Base-by-base conservation (phyloP, 192 early-diverging fungal genomes). In the Podila epicladia region DNA sequence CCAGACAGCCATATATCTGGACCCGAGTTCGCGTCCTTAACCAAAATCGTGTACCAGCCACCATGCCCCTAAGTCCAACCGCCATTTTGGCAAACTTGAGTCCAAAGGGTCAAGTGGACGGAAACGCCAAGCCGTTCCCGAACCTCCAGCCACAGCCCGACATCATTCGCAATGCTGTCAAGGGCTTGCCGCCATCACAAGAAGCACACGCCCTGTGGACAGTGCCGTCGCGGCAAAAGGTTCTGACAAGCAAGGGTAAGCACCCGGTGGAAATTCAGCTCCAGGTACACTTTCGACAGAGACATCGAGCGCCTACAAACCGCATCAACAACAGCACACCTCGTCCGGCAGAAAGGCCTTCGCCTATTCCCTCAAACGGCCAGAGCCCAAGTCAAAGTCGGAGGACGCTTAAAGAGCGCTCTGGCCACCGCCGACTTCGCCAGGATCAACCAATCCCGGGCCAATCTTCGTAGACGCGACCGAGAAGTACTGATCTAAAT, bases 1-100 rank as follows among this genome's bases (percentile, higher is more conserved):
- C 55, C 20, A 65, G 71, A 4, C 22, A 60, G 24, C 77, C 77
- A 3, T 80, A 65, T 26, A 80, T 80, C 9, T 80, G 77, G 77
- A 80, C 77, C 0, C 64, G 77, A 33, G 35, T 73, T 8, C 77
- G 77, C 1, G 12, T 28, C 24, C 32, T 66, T 19, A 62, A 64
- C 6, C 28, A 48, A 2, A 59, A 33, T 1, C 24, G 69, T 4
- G 32, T 15, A 1, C 62, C 67, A 24, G 32, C 53, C 0, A 33
- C 28, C 5, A 65, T 60, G 26, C 77, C 77, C 0, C 61, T 15
- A 5, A 72, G 67, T 15, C 77, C 70, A 15, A 69, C 28, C 24
- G 33, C 60, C 26, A 69, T 80, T 53, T 53, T 80, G 4, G 62
- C 67, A 4, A 41, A 59, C 15, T 51, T 68, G 15, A 41, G 33